Conservation (phyloP, 129 eudicot species). For the Centella asiatica region DNA sequence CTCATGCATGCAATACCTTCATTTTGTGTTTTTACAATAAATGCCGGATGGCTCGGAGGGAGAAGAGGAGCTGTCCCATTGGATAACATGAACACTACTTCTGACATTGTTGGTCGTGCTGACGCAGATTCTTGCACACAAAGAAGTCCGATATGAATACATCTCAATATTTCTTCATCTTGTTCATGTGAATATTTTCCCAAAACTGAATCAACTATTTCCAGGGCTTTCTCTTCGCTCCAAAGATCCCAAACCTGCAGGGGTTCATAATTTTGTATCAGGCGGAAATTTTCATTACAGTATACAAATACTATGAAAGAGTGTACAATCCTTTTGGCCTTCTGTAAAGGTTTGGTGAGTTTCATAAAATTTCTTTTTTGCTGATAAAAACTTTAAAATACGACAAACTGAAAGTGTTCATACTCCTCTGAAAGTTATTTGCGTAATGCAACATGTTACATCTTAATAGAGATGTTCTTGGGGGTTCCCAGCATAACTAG, state of each 20-base stretch:
- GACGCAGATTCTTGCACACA: constrained; percentile 23
- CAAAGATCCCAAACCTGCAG: constrained; percentile 19
- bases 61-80: constrained; percentile 16
- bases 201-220: background rate
- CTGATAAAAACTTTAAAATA: background rate
- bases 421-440: too few species aligned
- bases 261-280: background rate
- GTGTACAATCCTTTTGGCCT: too few species aligned
- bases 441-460: too few species aligned
- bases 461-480: too few species aligned
- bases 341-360: too few species aligned
- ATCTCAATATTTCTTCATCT: background rate
- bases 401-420: too few species aligned
- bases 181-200: background rate
- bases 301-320: too few species aligned
- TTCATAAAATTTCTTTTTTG: too few species aligned
- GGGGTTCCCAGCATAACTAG: too few species aligned
- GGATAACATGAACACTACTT: constrained; percentile 19
- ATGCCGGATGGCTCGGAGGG: constrained; percentile 8
- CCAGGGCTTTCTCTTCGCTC: background rate
- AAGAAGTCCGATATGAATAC: background rate
- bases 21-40: background rate
- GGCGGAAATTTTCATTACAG: background rate
- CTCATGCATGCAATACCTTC: background rate
- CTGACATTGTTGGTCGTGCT: constrained; percentile 15